A percentile compares a stretch with the other conserved stretches of the same genome.
These are phyloP conservation scores for Solanum hybrid DNA, from an alignment of 305 asterid genomes.

Conservation along the genomic window DNA sequence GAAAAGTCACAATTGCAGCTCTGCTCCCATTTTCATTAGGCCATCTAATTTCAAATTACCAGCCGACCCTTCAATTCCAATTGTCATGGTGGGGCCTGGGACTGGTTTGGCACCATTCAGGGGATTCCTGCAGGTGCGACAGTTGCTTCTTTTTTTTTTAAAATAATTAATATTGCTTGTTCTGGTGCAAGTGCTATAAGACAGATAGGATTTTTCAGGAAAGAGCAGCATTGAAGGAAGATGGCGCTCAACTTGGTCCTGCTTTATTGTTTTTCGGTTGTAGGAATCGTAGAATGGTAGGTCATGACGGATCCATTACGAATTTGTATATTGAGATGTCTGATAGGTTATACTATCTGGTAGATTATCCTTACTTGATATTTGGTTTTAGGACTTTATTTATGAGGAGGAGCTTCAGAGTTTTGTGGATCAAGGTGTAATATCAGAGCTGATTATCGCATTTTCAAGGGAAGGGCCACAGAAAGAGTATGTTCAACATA, in stretches of 20 bases:
- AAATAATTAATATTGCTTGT: not conserved
- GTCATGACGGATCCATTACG: not conserved
- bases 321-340: not conserved
- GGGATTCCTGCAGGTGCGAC: conserved; percentile 61
- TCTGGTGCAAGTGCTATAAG: not conserved
- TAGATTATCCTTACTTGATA: not conserved
- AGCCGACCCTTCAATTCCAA: conserved; percentile 49
- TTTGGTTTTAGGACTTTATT: conserved; percentile 51
- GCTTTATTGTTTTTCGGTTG: conserved; percentile 67
- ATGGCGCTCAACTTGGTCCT: conserved; percentile 61
- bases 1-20: conserved; percentile 38
- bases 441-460: conserved; percentile 66
- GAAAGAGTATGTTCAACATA: conserved; percentile 79
- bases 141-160: not conserved
- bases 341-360: not conserved
- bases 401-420: conserved; percentile 56
- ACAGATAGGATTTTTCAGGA: conserved; percentile 37
- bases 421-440: conserved; percentile 41
- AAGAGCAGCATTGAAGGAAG: conserved; percentile 49
- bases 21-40: conserved; percentile 67
- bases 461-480: conserved; percentile 70
- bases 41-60: conserved; percentile 67
- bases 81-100: conserved; percentile 78
- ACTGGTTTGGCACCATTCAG: conserved; percentile 89
- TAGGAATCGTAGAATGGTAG: conserved; percentile 67